Conservation (phyloP, 768 basidiomycete genomes). For the Mycena amicta region DNA sequence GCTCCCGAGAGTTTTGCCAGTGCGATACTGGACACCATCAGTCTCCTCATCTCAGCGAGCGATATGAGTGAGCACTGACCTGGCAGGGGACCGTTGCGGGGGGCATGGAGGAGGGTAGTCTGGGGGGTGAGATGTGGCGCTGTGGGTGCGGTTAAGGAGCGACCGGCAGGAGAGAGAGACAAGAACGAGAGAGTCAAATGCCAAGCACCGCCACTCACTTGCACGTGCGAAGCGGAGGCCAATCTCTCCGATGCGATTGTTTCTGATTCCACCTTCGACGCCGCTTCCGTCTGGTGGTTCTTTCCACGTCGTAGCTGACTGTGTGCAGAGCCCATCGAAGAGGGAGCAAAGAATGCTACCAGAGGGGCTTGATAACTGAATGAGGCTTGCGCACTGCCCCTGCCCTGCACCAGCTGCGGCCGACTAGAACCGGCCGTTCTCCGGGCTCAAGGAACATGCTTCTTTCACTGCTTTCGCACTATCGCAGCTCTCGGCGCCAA, state of each 20-base stretch:
- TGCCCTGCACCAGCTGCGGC: not conserved
- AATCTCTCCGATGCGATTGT: not conserved
- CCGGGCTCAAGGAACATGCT: too few species aligned
- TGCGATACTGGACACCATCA: conserved; percentile 83
- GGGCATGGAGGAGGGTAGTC: conserved; percentile 7
- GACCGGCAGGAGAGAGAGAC: not conserved
- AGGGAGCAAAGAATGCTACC: not conserved
- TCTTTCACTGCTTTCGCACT: too few species aligned
- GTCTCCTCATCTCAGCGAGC: too few species aligned
- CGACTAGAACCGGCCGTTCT: not conserved
- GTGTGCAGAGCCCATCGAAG: not conserved
- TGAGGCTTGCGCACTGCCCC: not conserved
- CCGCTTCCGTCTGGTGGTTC: not conserved
- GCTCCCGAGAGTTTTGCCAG: conserved; percentile 84
- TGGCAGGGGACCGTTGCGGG: conserved; percentile 48
- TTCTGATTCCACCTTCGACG: not conserved
- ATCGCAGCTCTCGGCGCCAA: not conserved
- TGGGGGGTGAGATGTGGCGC: not conserved
- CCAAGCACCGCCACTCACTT: not conserved
- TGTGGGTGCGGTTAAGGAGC: not conserved
- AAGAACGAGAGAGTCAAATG: not conserved
- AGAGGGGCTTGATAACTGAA: not conserved
- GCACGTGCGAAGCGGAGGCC: not conserved
- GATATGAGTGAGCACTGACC: conserved; percentile 28
- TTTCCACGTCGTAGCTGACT: not conserved